Percentiles rank a stretch among this genome's conserved stretches.
These are phyloP conservation scores for Ustilago shanxiensis DNA, from an alignment of 1,284 basidiomycete species.

Conservation along the genomic window DNA sequence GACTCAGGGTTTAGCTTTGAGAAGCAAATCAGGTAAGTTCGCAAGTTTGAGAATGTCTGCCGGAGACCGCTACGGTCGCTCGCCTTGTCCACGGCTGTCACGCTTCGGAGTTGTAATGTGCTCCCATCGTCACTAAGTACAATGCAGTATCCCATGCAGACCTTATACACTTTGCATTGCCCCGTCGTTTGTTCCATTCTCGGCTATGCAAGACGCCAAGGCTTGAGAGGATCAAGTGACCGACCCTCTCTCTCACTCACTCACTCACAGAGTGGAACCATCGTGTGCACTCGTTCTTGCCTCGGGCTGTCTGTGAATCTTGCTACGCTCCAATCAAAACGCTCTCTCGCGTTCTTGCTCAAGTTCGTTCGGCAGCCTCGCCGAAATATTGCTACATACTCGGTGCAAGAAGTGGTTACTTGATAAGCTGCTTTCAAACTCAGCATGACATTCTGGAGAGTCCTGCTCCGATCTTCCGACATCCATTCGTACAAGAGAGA, in stretches of 20 bases:
- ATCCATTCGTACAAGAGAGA: too few relatives aligned
- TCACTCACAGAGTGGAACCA: too few relatives aligned
- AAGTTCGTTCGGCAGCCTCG: not conserved
- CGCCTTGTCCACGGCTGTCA: not conserved
- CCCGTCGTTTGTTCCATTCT: not conserved
- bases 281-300: not conserved
- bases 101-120: not conserved
- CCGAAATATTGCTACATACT: not conserved
- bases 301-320: not conserved
- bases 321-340: not conserved
- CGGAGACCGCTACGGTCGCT: too few relatives aligned
- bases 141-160: not conserved
- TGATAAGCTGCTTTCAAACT: not conserved
- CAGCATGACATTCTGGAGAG: too few relatives aligned
- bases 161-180: not conserved
- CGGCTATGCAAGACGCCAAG: constrained; percentile 3
- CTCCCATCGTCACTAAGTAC: too few relatives aligned
- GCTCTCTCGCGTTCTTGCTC: not conserved
- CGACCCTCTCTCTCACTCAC: not conserved
- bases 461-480: too few relatives aligned
- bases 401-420: not conserved
- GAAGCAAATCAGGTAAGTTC: too few relatives aligned
- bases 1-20: too few relatives aligned
- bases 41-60: not conserved
- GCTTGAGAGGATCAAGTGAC: constrained; percentile 5